Conservation (phyloP, 345 rosid species). For the Dimocarpus longan region DNA sequence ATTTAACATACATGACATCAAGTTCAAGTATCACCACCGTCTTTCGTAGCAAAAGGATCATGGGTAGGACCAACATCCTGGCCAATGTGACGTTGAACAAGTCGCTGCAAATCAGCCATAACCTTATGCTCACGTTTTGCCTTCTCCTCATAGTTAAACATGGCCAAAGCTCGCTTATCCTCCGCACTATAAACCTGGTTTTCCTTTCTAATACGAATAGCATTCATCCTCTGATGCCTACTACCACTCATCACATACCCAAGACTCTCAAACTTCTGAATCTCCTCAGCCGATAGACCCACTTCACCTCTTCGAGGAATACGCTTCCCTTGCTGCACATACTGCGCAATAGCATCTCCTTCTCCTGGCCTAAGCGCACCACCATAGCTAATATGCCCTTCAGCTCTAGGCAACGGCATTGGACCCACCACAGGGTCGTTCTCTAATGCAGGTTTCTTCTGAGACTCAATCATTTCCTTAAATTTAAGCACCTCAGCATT, state of each 20-base stretch:
- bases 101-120: conserved; percentile 92
- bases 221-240: conserved; percentile 98
- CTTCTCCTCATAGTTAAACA: conserved; percentile 98
- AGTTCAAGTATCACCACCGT: conserved; percentile 77
- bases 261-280: conserved; percentile 84
- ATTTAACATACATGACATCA: conserved; percentile 45
- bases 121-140: conserved; percentile 97
- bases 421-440: conserved; percentile 83
- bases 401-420: conserved; percentile 86
- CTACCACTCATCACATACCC: conserved; percentile 99
- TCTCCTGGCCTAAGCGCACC: conserved; percentile 99
- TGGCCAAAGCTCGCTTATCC: conserved; percentile 94
- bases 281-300: conserved; percentile 97
- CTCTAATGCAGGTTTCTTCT: conserved; percentile 73
- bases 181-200: conserved; percentile 99
- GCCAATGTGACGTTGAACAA: conserved; percentile 95
- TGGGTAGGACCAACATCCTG: conserved; percentile 95
- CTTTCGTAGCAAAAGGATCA: conserved; percentile 86
- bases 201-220: conserved; percentile 98
- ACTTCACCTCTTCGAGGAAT: conserved; percentile 99
- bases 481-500: conserved; percentile 68
- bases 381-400: conserved; percentile 97
- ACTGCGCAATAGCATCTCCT: conserved; percentile 99
- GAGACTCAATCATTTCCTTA: conserved; percentile 78
- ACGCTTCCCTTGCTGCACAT: conserved; percentile 99